Percentiles rank a stretch among this genome's conserved stretches.
Evolutionary conservation across 1,139 yeast species (phyloP).

Genomic region (Blastobotrys arbuscula): DNA sequence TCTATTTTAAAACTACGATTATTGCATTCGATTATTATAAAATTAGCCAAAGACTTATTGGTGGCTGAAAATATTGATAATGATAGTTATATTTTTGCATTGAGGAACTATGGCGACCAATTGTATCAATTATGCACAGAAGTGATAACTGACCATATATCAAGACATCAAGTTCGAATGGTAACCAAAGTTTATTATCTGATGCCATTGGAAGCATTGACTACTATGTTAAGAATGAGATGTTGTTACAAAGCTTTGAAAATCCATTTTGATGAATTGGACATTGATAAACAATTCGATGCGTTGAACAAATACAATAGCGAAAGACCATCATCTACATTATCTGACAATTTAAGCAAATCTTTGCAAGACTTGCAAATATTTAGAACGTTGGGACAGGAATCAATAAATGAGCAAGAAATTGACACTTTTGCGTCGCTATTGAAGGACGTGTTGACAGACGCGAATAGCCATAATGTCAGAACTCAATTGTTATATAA

Average conservation of each 20-base stretch:
- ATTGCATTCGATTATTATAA: not conserved
- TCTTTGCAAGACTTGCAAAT: too few species aligned
- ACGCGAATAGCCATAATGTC: too few species aligned
- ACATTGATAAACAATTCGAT: not conserved
- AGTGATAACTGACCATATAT: not conserved
- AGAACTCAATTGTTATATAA: not conserved
- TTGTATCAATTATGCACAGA: not conserved
- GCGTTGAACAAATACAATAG: not conserved
- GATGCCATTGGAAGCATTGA: constrained; percentile 51
- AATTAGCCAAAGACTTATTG: not conserved
- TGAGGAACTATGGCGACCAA: not conserved
- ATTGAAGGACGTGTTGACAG: not conserved
- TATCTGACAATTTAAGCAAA: too few species aligned
- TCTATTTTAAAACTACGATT: not conserved
- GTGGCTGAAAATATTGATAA: not conserved
- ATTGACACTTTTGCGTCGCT: not conserved
- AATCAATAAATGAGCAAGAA: not conserved
- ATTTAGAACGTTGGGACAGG: not conserved
- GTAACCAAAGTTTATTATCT: constrained; percentile 33
- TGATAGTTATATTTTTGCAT: too few species aligned
- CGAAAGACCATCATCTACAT: not conserved
- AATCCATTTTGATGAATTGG: constrained; percentile 8
- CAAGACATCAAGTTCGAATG: not conserved
- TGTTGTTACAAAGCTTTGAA: constrained; percentile 18
- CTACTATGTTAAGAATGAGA: constrained; percentile 25